phyloP scores from a whole-genome alignment of 1,284 basidiomycete genomes.

The Boletus sp. region DNA sequence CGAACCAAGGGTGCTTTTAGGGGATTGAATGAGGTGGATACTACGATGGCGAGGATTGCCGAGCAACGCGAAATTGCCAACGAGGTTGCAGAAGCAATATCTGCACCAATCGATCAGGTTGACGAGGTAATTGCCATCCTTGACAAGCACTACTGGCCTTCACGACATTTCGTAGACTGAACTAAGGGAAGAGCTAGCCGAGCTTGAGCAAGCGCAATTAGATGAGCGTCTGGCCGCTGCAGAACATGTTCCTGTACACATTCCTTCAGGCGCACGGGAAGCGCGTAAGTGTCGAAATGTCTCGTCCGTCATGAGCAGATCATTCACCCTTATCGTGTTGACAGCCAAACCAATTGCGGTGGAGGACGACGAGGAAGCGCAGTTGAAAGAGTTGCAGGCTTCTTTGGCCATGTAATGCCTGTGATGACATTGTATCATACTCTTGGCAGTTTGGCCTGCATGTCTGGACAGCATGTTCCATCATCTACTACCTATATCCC shows the following conservation, averaged over 20 bases:
- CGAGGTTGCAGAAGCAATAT: constrained; percentile 95
- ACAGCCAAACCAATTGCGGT: constrained; percentile 41
- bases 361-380: constrained; percentile 91
- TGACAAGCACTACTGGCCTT: constrained; percentile 3
- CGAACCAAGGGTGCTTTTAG: constrained; percentile 39
- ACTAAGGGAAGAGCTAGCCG: constrained; percentile 80
- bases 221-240: constrained; percentile 86
- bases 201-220: constrained; percentile 89
- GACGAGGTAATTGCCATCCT: constrained; percentile 62
- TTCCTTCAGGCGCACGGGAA: constrained; percentile 62
- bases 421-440: constrained; percentile 11
- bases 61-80: constrained; percentile 94
- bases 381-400: constrained; percentile 90
- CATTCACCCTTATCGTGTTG: constrained; percentile 3
- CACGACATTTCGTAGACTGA: constrained; percentile 57
- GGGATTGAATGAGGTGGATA: constrained; percentile 88
- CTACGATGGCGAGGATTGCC: constrained; percentile 85
- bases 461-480: constrained; percentile 20
- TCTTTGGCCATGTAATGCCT: constrained; percentile 75
- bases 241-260: constrained; percentile 87
- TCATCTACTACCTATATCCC: constrained; percentile 36
- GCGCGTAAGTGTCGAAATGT: constrained; percentile 46
- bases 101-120: constrained; percentile 66
- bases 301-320: background rate
- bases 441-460: constrained; percentile 1